Evolutionary conservation across 2,329 filamentous ascomycete genomes (phyloP).

Genomic region (Lanzia echinophila): DNA sequence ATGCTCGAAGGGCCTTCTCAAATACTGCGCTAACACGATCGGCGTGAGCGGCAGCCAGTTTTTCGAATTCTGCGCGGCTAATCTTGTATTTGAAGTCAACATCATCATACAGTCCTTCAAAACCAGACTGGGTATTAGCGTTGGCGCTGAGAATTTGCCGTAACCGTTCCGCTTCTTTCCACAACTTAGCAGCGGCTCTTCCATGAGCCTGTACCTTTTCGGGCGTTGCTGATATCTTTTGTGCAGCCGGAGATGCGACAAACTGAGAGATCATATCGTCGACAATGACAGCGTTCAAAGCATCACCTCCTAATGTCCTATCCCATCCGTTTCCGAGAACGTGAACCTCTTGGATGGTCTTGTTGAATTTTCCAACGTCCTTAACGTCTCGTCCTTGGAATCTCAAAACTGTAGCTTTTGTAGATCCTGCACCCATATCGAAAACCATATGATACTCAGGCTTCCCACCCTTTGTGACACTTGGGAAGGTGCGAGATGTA

Average conservation of each 20-base stretch:
- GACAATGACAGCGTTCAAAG: slow-evolving; percentile 79
- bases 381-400: slow-evolving; percentile 89
- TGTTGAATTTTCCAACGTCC: slow-evolving; percentile 88
- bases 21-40: slow-evolving; percentile 64
- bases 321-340: slow-evolving; percentile 87
- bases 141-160: slow-evolving; percentile 93
- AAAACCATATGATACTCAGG: slow-evolving; percentile 91
- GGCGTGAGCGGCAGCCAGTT: slow-evolving; percentile 61
- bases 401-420: slow-evolving; percentile 80
- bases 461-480: slow-evolving; percentile 71
- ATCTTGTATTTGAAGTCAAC: slow-evolving; percentile 92
- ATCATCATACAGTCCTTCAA: slow-evolving; percentile 87
- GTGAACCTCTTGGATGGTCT: slow-evolving; percentile 92
- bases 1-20: slow-evolving; percentile 61
- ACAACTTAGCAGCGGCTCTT: slow-evolving; percentile 80
- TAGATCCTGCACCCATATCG: slow-evolving; percentile 95
- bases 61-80: slow-evolving; percentile 72
- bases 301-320: slow-evolving; percentile 79
- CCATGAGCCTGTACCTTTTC: slow-evolving; percentile 67
- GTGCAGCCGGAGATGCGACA: slow-evolving; percentile 59
- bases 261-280: slow-evolving; percentile 84
- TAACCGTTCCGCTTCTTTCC: slow-evolving; percentile 82
- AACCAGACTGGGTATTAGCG: slow-evolving; percentile 68
- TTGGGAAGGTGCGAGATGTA: slow-evolving; percentile 82
- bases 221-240: slow-evolving; percentile 55